These are phyloP conservation scores for Aspergillus conjunctus DNA, from an alignment of 495 filamentous ascomycete species.

Conservation along the genomic window DNA sequence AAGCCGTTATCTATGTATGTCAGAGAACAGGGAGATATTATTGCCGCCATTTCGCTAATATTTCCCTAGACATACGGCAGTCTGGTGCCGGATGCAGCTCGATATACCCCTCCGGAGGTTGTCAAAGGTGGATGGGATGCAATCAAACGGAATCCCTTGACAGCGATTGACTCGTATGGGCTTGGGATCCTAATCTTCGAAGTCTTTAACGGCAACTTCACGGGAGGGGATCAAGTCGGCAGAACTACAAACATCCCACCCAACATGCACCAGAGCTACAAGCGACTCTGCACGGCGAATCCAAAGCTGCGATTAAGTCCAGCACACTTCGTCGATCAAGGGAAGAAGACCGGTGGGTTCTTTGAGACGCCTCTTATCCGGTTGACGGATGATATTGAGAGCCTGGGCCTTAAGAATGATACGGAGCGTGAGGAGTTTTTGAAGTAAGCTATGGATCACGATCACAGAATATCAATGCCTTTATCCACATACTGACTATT, in stretches of 20 bases:
- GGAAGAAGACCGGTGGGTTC: slow-evolving; percentile 77
- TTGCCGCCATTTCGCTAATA: slow-evolving; percentile 9
- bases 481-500: slow-evolving; percentile 11
- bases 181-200: slow-evolving; percentile 86
- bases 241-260: slow-evolving; percentile 86
- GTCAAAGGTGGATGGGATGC: slow-evolving; percentile 84
- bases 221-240: slow-evolving; percentile 70
- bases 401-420: slow-evolving; percentile 82
- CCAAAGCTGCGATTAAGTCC: slow-evolving; percentile 85
- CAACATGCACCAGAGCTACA: slow-evolving; percentile 86
- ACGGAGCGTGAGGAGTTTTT: slow-evolving; percentile 84
- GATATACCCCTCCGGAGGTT: slow-evolving; percentile 85
- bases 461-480: background rate
- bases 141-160: slow-evolving; percentile 78
- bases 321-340: slow-evolving; percentile 87
- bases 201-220: slow-evolving; percentile 82
- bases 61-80: slow-evolving; percentile 73
- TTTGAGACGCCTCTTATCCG: slow-evolving; percentile 92
- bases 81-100: slow-evolving; percentile 76
- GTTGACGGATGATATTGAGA: slow-evolving; percentile 88
- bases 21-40: background rate
- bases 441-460: slow-evolving; percentile 53
- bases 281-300: slow-evolving; percentile 81
- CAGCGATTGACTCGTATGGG: slow-evolving; percentile 82
- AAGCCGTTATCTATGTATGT: slow-evolving; percentile 85